These are phyloP conservation scores for Podila clonocystis DNA, from an alignment of 192 early-diverging fungal genomes.

Conservation along the genomic window DNA sequence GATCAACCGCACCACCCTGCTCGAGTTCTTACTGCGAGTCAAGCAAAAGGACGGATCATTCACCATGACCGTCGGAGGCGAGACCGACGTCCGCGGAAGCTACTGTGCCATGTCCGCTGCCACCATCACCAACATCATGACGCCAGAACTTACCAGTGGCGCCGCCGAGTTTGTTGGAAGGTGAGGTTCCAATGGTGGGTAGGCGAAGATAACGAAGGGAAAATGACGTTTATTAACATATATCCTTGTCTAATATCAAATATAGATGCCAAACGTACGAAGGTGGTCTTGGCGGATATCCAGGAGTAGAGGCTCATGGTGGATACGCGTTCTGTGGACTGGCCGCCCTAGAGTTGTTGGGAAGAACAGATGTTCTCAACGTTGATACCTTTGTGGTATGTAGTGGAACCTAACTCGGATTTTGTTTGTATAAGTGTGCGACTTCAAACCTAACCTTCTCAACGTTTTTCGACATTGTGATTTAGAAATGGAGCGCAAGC, in stretches of 20 bases:
- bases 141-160: conserved; percentile 74
- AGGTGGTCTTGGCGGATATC: conserved; percentile 88
- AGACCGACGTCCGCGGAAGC: conserved; percentile 88
- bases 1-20: conserved; percentile 72
- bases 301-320: conserved; percentile 92
- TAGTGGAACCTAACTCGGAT: neutral
- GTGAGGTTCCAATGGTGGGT: neutral
- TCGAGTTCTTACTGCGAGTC: conserved; percentile 80
- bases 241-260: no score
- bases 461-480: neutral
- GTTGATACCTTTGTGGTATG: conserved; percentile 64
- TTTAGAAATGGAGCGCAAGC: conserved; percentile 73
- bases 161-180: conserved; percentile 64
- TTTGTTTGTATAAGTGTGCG: neutral
- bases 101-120: conserved; percentile 90
- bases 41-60: conserved; percentile 93
- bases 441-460: no score
- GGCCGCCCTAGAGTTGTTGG: conserved; percentile 86
- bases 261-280: conserved; percentile 86
- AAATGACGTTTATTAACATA: no score
- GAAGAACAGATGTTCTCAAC: conserved; percentile 71
- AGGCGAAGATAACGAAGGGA: no score
- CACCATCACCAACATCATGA: conserved; percentile 84
- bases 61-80: conserved; percentile 90
- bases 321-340: conserved; percentile 96